phyloP scores from a whole-genome alignment of 139 green algal genomes.

The Chlamydomonas sp. region DNA sequence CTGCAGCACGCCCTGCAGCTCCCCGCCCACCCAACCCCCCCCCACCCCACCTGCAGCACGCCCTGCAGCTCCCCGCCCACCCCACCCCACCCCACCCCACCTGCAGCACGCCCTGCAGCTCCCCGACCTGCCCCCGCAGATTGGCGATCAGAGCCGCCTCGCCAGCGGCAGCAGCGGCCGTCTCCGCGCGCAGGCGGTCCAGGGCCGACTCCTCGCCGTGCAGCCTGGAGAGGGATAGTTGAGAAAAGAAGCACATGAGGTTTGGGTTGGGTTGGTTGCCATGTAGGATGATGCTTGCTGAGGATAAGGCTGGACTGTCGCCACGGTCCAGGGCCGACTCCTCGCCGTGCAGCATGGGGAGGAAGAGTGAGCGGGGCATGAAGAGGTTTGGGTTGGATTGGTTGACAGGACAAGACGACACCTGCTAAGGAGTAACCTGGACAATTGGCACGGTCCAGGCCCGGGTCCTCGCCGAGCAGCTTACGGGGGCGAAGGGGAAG shows the following conservation, averaged over 20 bases:
- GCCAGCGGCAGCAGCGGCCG: slow-evolving; percentile 11
- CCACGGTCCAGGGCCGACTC: too few species aligned
- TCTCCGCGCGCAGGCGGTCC: slow-evolving; percentile 40
- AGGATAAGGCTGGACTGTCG: not conserved
- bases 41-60: slow-evolving; percentile 9
- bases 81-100: too few species aligned
- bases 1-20: slow-evolving; percentile 39
- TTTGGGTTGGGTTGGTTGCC: not conserved
- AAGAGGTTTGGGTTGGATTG: not conserved
- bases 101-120: slow-evolving; percentile 39
- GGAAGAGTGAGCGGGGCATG: not conserved
- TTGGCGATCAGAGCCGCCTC: slow-evolving; percentile 37
- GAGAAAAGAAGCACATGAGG: not conserved
- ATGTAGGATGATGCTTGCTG: not conserved
- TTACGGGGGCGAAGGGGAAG: not conserved
- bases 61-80: slow-evolving; percentile 43
- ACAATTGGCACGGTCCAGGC: not conserved
- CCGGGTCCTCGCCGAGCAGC: too few species aligned
- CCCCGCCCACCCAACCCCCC: too few species aligned
- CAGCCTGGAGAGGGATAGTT: not conserved
- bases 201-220: slow-evolving; percentile 36
- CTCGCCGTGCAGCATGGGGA: not conserved
- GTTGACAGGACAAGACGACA: not conserved
- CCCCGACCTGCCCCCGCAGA: slow-evolving; percentile 39
- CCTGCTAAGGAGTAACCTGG: not conserved